Evolutionary conservation across 805 yeast species (phyloP).

Genomic region (Ogataea siamensis): DNA sequence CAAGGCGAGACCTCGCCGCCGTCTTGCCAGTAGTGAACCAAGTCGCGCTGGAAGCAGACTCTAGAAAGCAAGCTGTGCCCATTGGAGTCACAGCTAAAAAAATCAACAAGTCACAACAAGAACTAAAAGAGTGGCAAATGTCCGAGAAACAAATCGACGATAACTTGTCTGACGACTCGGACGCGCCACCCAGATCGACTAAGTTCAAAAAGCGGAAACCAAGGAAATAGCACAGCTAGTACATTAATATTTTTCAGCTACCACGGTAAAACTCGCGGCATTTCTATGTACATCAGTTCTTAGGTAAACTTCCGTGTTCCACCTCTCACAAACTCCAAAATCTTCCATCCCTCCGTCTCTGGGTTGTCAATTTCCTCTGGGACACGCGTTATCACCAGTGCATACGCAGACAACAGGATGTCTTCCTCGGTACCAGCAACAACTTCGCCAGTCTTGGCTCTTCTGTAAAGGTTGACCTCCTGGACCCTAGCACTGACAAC

Average conservation of each 20-base stretch:
- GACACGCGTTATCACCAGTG: slow-evolving; percentile 89
- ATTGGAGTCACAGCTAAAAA: slow-evolving; percentile 3
- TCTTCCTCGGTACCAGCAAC: slow-evolving; percentile 96
- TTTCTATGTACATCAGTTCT: slow-evolving; percentile 7
- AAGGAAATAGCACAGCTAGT: slow-evolving; percentile 6
- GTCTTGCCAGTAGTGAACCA: neutral
- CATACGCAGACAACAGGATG: slow-evolving; percentile 89
- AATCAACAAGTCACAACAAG: slow-evolving; percentile 16
- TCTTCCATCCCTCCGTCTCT: slow-evolving; percentile 97
- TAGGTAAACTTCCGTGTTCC: slow-evolving; percentile 79
- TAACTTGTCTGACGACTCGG: slow-evolving; percentile 10
- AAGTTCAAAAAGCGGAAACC: slow-evolving; percentile 21
- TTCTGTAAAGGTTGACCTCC: slow-evolving; percentile 86
- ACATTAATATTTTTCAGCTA: slow-evolving; percentile 5
- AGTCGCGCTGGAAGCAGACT: no score
- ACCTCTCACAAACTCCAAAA: slow-evolving; percentile 91
- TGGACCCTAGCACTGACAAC: slow-evolving; percentile 96
- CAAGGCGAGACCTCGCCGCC: neutral
- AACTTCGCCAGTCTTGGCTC: slow-evolving; percentile 86
- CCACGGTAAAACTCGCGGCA: slow-evolving; percentile 1
- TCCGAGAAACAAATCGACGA: slow-evolving; percentile 15
- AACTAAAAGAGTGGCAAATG: slow-evolving; percentile 31
- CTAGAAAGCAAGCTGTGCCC: no score
- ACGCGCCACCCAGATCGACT: slow-evolving; percentile 1
- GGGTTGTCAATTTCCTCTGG: slow-evolving; percentile 89